Evolutionary conservation across 2,329 filamentous ascomycete genomes (phyloP), one percentile per base, ranked within the genome.

Genomic region (Neofusicoccum parvum): DNA sequence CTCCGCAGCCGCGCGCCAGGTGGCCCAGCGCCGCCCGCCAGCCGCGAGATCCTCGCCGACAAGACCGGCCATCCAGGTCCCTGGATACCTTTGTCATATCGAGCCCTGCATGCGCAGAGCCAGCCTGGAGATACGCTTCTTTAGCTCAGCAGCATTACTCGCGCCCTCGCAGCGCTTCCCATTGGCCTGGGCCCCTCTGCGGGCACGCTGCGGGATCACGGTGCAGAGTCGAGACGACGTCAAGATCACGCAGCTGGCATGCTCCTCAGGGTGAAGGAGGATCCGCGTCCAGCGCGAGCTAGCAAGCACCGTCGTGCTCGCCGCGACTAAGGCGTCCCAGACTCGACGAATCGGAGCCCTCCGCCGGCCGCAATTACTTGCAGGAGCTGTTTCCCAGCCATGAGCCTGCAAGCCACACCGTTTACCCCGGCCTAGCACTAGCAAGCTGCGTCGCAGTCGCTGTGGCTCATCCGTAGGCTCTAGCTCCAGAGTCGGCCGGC

Each of bases 401-500:
- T 43, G 17, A 56, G 51, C 36, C 36, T 56, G 53, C 53, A 58
- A 58, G 53, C 53, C 53, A 58, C 53, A 58, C 53, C 53, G 39
- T 58, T 58, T 45, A 45, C 39, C 53, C 53, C 23, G 53, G 53
- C 17, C 48, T 41, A 58, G 53, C 53, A 58, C 53, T 15, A 41
- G 41, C 37, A 15, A 58, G 20, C 39, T 41, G 23, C 27, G 12
- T 17, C 50, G 32, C 34, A 12, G 34, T 53, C 50, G 50, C 50
- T 53, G 34, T 53, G 50, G 50, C 51, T 56, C 51, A 56, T n/a
- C n/a, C 36, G 36, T 9, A 56, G 17, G 2, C 32, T 20, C n/a
- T 58, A 58, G 53, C 53, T 45, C 39, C n/a, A 10, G 53, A 23
- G 53, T 23, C 41, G 53, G 39, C 39, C 37, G 23, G 41, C 39